phyloP scores from a whole-genome alignment of 495 filamentous ascomycete genomes.

The Hypoxylon subgilvum region DNA sequence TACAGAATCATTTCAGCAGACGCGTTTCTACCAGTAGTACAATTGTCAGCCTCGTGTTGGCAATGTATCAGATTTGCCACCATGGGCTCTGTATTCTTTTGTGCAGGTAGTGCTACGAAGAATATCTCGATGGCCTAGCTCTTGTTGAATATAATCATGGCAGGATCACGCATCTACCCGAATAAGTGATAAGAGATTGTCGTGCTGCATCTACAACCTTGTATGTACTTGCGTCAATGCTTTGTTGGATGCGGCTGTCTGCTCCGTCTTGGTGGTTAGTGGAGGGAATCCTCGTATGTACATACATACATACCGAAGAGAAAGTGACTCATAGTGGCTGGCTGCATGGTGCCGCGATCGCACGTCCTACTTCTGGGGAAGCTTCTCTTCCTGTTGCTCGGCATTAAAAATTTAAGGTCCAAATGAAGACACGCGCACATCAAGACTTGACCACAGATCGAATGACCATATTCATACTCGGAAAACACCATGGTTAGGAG shows the following conservation, averaged over 20 bases:
- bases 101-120: neutral
- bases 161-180: conserved; percentile 33
- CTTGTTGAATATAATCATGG: conserved; percentile 10
- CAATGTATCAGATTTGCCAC: conserved; percentile 14
- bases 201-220: conserved; percentile 39
- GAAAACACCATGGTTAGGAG: neutral
- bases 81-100: conserved; percentile 18
- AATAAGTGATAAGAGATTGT: conserved; percentile 24
- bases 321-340: conserved; percentile 30
- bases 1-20: conserved; percentile 12
- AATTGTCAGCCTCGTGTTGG: conserved; percentile 16
- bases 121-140: conserved; percentile 9
- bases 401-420: conserved; percentile 6
- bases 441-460: conserved; percentile 5
- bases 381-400: neutral
- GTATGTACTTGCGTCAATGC: conserved; percentile 46
- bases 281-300: conserved; percentile 3
- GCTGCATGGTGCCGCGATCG: conserved; percentile 22
- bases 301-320: too few species aligned
- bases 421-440: conserved; percentile 1
- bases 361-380: conserved; percentile 5
- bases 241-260: conserved; percentile 28
- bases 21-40: conserved; percentile 3
- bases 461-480: conserved; percentile 4
- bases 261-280: conserved; percentile 8